phyloP scores from a whole-genome alignment of 2,329 filamentous ascomycete species.

The Ambrosiella xylebori region DNA sequence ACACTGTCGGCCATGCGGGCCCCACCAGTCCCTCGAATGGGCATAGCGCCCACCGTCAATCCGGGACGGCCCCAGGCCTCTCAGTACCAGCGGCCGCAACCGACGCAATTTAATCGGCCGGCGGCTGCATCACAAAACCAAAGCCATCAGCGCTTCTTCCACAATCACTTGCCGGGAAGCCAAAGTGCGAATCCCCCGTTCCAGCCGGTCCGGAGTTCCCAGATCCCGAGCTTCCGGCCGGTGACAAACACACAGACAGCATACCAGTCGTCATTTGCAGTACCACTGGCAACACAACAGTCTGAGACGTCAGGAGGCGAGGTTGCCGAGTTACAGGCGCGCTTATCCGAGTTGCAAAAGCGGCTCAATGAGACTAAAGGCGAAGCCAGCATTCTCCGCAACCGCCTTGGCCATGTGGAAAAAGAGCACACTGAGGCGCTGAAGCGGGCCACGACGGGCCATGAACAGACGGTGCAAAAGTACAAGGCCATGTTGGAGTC shows the following conservation, averaged over 20 bases:
- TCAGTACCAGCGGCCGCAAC: constrained; percentile 23
- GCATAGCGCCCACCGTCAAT: neutral
- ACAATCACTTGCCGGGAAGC: neutral
- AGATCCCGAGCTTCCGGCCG: neutral
- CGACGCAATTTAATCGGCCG: constrained; percentile 5
- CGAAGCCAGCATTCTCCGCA: constrained; percentile 58
- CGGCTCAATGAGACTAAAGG: constrained; percentile 48
- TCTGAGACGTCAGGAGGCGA: constrained; percentile 14
- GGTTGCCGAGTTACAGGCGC: constrained; percentile 32
- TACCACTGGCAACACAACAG: too few species aligned
- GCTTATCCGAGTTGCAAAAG: constrained; percentile 34
- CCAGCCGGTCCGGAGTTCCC: constrained; percentile 3
- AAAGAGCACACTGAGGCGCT: constrained; percentile 48
- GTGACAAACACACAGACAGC: neutral
- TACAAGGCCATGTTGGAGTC: constrained; percentile 20
- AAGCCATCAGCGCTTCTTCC: neutral
- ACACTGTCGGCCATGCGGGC: constrained; percentile 17
- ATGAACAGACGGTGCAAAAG: constrained; percentile 46
- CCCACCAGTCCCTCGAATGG: neutral
- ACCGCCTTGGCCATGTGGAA: constrained; percentile 44
- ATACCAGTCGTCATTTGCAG: too few species aligned
- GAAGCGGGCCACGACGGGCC: constrained; percentile 30
- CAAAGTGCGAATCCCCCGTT: constrained; percentile 1
- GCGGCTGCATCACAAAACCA: neutral
- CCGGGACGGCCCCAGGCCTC: constrained; percentile 20